Conservation (phyloP, 495 filamentous ascomycete genomes). For the Penicillium macrosclerotiorum region DNA sequence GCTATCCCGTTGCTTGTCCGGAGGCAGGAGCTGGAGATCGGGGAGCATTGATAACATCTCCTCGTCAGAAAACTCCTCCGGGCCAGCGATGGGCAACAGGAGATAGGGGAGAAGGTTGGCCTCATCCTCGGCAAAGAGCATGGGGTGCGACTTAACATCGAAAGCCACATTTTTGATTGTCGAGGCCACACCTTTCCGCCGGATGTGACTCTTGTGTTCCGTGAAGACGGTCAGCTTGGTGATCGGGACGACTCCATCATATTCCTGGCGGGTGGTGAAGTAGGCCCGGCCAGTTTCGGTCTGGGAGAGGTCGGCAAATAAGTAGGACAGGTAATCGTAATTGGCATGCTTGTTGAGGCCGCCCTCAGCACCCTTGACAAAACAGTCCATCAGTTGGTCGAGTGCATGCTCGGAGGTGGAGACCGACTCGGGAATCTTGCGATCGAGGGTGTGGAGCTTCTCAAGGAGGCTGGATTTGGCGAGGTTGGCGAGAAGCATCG, state of each 20-base stretch:
- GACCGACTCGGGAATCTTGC: conserved; percentile 56
- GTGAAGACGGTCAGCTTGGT: conserved; percentile 92
- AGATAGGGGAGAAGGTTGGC: conserved; percentile 85
- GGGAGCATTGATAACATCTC: conserved; percentile 79
- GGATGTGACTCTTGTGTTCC: conserved; percentile 73
- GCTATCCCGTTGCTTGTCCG: conserved; percentile 79
- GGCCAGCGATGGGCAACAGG: conserved; percentile 64
- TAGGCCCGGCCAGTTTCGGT: conserved; percentile 69
- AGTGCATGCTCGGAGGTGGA: conserved; percentile 70
- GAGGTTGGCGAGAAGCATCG: conserved; percentile 92
- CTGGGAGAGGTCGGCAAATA: conserved; percentile 91
- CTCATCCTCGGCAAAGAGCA: conserved; percentile 69
- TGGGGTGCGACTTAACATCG: conserved; percentile 65
- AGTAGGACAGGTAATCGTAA: conserved; percentile 88
- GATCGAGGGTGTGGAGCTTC: conserved; percentile 62
- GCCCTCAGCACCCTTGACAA: conserved; percentile 83
- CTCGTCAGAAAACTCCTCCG: conserved; percentile 57
- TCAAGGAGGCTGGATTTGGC: conserved; percentile 73
- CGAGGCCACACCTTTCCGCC: conserved; percentile 85
- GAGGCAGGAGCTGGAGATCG: conserved; percentile 82
- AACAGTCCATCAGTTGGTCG: conserved; percentile 91
- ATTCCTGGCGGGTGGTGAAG: conserved; percentile 68
- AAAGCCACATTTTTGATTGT: conserved; percentile 86
- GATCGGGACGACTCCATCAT: conserved; percentile 76
- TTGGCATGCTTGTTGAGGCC: conserved; percentile 80